Conservation (phyloP, 1,284 basidiomycete species). For the Termitomyces sp. region DNA sequence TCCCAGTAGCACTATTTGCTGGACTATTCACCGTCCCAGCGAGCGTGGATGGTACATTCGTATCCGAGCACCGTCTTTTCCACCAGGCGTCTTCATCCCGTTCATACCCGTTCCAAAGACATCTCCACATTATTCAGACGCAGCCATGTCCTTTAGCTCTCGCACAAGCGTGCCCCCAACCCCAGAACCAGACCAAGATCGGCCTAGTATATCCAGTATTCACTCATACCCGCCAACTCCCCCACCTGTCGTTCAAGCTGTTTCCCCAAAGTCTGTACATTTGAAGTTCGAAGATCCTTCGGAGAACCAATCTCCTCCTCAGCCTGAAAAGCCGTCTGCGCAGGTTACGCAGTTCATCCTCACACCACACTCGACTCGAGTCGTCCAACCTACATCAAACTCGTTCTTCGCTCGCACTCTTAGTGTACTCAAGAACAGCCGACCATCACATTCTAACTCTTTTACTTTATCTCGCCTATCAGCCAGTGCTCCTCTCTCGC, state of each 20-base stretch:
- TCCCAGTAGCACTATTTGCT: slow-evolving; percentile 54
- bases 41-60: slow-evolving; percentile 76
- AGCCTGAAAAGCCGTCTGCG: slow-evolving; percentile 17
- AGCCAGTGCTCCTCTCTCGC: slow-evolving; percentile 15
- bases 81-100: slow-evolving; percentile 59
- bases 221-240: slow-evolving; percentile 72
- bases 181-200: slow-evolving; percentile 23
- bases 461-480: slow-evolving; percentile 53
- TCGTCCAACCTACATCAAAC: slow-evolving; percentile 27
- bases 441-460: slow-evolving; percentile 58
- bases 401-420: slow-evolving; percentile 56
- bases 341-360: slow-evolving; percentile 60
- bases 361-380: slow-evolving; percentile 44
- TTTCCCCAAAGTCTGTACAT: slow-evolving; percentile 39
- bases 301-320: slow-evolving; percentile 6
- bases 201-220: slow-evolving; percentile 30
- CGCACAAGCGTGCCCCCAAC: slow-evolving; percentile 39
- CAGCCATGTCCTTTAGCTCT: slow-evolving; percentile 57
- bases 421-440: slow-evolving; percentile 48
- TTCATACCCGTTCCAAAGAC: slow-evolving; percentile 51
- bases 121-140: slow-evolving; percentile 54
- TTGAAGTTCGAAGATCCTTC: slow-evolving; percentile 33
- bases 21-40: slow-evolving; percentile 68
- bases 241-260: slow-evolving; percentile 36
- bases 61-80: slow-evolving; percentile 60